Conservation (phyloP, 2,329 filamentous ascomycete species). For the Phyllosticta capitalensis region DNA sequence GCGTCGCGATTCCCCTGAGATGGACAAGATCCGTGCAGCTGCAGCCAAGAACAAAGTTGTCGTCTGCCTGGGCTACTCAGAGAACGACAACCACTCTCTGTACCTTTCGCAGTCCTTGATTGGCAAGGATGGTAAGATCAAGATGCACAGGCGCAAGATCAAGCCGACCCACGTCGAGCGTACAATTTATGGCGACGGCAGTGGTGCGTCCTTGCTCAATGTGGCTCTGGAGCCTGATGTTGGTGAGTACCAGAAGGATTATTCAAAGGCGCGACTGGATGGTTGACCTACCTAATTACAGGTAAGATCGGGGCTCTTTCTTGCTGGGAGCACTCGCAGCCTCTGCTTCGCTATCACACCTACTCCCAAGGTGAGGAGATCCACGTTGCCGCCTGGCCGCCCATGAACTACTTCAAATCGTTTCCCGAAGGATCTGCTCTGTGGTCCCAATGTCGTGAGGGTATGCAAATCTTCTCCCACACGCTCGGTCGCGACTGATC, state of each 20-base stretch:
- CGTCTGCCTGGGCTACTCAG: slow-evolving; percentile 32
- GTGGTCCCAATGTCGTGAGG: slow-evolving; percentile 1
- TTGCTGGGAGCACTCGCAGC: slow-evolving; percentile 36
- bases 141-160: slow-evolving; percentile 32
- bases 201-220: slow-evolving; percentile 24
- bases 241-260: not conserved
- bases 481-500: not conserved
- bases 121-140: slow-evolving; percentile 22
- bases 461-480: not conserved
- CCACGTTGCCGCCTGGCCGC: slow-evolving; percentile 36
- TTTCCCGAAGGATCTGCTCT: not conserved
- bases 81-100: slow-evolving; percentile 29
- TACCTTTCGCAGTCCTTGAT: slow-evolving; percentile 35
- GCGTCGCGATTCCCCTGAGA: slow-evolving; percentile 31
- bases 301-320: slow-evolving; percentile 27
- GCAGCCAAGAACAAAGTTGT: slow-evolving; percentile 25
- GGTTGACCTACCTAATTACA: not conserved
- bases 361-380: slow-evolving; percentile 30
- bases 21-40: slow-evolving; percentile 32
- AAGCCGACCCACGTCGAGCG: slow-evolving; percentile 37
- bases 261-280: not conserved
- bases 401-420: slow-evolving; percentile 18
- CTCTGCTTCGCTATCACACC: slow-evolving; percentile 34
- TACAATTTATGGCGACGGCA: slow-evolving; percentile 33
- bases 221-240: slow-evolving; percentile 22